Base-by-base conservation (phyloP, 768 basidiomycete species). In the Lactifluus echinatus region DNA sequence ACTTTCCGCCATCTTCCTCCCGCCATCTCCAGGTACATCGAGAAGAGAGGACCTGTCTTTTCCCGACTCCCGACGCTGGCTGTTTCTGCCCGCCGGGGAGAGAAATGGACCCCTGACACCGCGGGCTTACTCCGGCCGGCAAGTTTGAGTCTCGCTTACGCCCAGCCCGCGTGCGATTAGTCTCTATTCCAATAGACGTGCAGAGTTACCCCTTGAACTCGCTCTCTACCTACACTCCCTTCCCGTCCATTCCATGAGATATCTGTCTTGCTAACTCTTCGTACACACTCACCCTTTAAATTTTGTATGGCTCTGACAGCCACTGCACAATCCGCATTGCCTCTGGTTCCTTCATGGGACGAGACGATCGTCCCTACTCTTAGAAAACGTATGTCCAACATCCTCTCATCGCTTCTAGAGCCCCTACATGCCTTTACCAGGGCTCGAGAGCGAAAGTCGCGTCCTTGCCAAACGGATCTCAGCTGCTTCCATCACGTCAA, bases 341-440 rank as follows among this genome's bases (percentile, higher is more conserved):
- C 61, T 57, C 69, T 65, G 45, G 69, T 66, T 42, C 79, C 84
- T 50, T 76, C 81, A 37, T 91, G 88, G 87, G 89, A 89, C 69
- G 87, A 89, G 66, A 80, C 80, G 34, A 88, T 91, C 55, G 89
- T 91, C 29, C 89, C 89, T 53, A 77, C 85, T 39, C 75, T 91
- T 36, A 79, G 89, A 64, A 87, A 89, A 74, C 66, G 79, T 75
- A 45, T 56, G 46, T 50, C 51, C 29, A 29, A 56, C 57, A 53
- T 53, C 47, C 50, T 33, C 44, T 33, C 44, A 34, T 31, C 59
- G 61, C 24, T 53, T 15, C 53, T 44, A 55, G 47, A 40, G 58
- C 53, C 23, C 57, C 55, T 64, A 55, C 52, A 34, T 37, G 36
- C 57, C 40, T 39, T 39, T 58, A 52, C 14, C 65, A 93, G 90